Percentiles rank a stretch among this genome's conserved stretches.
These are phyloP conservation scores for Talaromyces sp. DNA, from an alignment of 2,329 filamentous ascomycete species.

Conservation along the genomic window DNA sequence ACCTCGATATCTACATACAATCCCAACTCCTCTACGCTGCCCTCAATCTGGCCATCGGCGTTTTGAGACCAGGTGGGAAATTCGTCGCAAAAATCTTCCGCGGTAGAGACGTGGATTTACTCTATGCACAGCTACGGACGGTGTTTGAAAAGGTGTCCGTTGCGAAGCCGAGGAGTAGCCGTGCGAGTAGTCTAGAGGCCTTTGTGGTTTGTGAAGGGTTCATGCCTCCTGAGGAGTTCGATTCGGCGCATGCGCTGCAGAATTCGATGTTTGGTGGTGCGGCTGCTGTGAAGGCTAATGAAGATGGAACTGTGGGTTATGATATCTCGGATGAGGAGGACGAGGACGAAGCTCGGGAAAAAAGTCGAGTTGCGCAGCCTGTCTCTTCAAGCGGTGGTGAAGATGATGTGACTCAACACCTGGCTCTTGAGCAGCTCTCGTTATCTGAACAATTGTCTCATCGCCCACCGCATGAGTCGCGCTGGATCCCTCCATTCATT, in stretches of 20 bases:
- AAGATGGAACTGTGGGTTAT: slow-evolving; percentile 32
- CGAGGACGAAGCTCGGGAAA: slow-evolving; percentile 44
- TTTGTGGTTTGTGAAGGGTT: slow-evolving; percentile 96
- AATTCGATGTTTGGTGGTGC: slow-evolving; percentile 42
- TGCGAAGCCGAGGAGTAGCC: slow-evolving; percentile 87
- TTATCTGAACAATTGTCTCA: slow-evolving; percentile 27
- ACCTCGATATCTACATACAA: slow-evolving; percentile 97
- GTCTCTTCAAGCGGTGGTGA: background rate
- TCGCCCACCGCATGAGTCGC: slow-evolving; percentile 41
- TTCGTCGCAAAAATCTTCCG: slow-evolving; percentile 99
- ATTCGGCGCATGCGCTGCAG: slow-evolving; percentile 30
- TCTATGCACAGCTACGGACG: slow-evolving; percentile 89
- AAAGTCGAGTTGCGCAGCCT: slow-evolving; percentile 13
- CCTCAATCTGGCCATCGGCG: slow-evolving; percentile 86
- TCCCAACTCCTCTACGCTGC: slow-evolving; percentile 92
- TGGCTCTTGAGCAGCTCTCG: slow-evolving; percentile 44
- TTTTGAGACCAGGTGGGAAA: slow-evolving; percentile 86
- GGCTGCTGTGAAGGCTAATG: slow-evolving; percentile 26
- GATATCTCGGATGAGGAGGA: slow-evolving; percentile 31
- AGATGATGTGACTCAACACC: slow-evolving; percentile 24
- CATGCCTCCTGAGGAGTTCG: slow-evolving; percentile 56
- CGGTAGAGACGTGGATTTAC: slow-evolving; percentile 87
- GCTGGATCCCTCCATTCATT: slow-evolving; percentile 93
- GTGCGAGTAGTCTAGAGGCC: slow-evolving; percentile 94
- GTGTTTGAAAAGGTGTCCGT: slow-evolving; percentile 86